Percentiles rank a stretch among this genome's conserved stretches.
These are phyloP conservation scores for Candida broadrunensis DNA, from an alignment of 805 yeast species.

Conservation along the genomic window DNA sequence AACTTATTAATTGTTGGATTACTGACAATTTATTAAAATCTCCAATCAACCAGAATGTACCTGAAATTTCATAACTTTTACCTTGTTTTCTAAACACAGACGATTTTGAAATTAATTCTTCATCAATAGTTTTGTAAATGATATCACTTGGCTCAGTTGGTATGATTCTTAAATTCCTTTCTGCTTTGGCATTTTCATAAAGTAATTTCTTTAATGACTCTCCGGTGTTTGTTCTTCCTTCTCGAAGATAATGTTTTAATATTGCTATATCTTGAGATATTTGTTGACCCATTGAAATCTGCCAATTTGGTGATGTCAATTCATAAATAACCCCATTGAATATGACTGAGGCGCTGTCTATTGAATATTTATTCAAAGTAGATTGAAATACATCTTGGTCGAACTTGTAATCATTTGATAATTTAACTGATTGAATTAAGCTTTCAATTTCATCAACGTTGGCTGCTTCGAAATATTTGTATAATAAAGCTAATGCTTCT, in stretches of 20 bases:
- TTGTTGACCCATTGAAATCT: constrained; percentile 50
- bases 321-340: constrained; percentile 70
- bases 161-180: constrained; percentile 43
- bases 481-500: constrained; percentile 39
- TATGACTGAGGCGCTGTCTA: constrained; percentile 51
- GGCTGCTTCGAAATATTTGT: constrained; percentile 29
- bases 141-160: constrained; percentile 33
- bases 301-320: constrained; percentile 52
- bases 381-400: constrained; percentile 14
- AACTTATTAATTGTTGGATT: constrained; percentile 42
- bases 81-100: constrained; percentile 14
- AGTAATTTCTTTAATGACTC: constrained; percentile 37
- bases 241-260: constrained; percentile 23
- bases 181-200: constrained; percentile 35
- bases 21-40: constrained; percentile 42
- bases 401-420: constrained; percentile 15
- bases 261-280: constrained; percentile 49
- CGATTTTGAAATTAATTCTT: constrained; percentile 23
- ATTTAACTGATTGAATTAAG: constrained; percentile 15
- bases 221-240: constrained; percentile 21
- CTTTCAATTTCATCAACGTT: constrained; percentile 20
- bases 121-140: constrained; percentile 27
- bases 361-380: constrained; percentile 27
- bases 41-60: constrained; percentile 53
- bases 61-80: constrained; percentile 42